Evolutionary conservation across 768 basidiomycete genomes (phyloP).

Genomic region (Collybiopsis confluens): DNA sequence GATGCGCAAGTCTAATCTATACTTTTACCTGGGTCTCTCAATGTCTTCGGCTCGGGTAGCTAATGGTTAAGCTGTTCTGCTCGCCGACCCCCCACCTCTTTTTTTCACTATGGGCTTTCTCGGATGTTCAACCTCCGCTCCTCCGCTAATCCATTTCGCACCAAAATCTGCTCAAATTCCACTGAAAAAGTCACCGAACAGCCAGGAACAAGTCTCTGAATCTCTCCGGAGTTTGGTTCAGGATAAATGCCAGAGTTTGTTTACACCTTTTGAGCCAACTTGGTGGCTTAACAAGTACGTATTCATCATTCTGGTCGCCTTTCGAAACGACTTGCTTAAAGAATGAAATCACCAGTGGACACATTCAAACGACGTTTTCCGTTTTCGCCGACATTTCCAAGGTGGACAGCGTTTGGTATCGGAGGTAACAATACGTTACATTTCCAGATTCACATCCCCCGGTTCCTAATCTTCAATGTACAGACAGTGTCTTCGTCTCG

Average conservation of each 20-base stretch:
- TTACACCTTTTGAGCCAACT: conserved; percentile 7
- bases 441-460: not conserved
- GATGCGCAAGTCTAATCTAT: not conserved
- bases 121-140: conserved; percentile 4
- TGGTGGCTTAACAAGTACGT: conserved; percentile 8
- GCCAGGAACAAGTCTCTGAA: not conserved
- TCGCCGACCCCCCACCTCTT: not conserved
- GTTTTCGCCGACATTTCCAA: conserved; percentile 59
- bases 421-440: too few relatives aligned
- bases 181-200: not conserved
- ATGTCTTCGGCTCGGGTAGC: not conserved
- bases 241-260: conserved; percentile 4
- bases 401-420: conserved; percentile 50
- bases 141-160: conserved; percentile 8
- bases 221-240: conserved; percentile 3
- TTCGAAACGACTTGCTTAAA: not conserved
- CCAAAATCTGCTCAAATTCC: conserved; percentile 6
- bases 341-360: conserved; percentile 53
- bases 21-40: not conserved
- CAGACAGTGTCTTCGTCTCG: conserved; percentile 45
- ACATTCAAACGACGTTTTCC: conserved; percentile 60
- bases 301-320: not conserved
- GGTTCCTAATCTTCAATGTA: not conserved
- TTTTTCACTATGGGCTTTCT: not conserved
- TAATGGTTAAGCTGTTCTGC: not conserved